A percentile compares a stretch with the other conserved stretches of the same genome.
phyloP scores from a whole-genome alignment of 1,139 yeast genomes.

The Magnusiomyces clavatus region DNA sequence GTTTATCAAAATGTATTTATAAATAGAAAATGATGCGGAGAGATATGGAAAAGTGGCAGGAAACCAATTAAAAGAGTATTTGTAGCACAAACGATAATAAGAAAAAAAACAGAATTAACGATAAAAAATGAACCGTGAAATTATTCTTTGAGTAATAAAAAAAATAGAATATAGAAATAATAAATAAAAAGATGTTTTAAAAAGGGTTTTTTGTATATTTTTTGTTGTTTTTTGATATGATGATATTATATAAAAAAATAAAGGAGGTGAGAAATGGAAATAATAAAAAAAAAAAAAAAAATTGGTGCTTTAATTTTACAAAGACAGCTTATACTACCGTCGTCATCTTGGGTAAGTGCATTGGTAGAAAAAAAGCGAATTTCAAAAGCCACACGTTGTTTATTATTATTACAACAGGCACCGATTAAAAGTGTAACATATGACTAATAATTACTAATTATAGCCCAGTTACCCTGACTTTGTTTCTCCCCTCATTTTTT shows the following conservation, averaged over 20 bases:
- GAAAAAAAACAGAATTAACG: no score
- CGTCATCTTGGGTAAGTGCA: background rate
- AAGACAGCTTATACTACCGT: background rate
- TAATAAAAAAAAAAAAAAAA: background rate
- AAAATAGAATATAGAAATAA: no score
- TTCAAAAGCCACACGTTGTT: background rate
- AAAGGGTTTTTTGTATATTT: background rate
- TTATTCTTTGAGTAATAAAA: no score
- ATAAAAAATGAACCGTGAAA: no score
- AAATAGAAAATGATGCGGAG: no score
- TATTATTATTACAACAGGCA: no score
- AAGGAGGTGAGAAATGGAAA: background rate
- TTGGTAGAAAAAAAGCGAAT: background rate
- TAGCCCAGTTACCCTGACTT: no score
- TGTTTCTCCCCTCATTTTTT: no score
- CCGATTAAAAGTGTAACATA: background rate
- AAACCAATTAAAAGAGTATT: background rate
- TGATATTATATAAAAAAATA: background rate
- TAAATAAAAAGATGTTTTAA: no score
- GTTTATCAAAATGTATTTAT: background rate
- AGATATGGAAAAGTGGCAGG: no score
- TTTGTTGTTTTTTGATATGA: background rate
- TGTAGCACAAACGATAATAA: no score
- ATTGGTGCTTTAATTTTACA: background rate
- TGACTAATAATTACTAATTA: no score